Conservation (phyloP, 1,139 yeast species). For the Sugiyamaella xylanicola region DNA sequence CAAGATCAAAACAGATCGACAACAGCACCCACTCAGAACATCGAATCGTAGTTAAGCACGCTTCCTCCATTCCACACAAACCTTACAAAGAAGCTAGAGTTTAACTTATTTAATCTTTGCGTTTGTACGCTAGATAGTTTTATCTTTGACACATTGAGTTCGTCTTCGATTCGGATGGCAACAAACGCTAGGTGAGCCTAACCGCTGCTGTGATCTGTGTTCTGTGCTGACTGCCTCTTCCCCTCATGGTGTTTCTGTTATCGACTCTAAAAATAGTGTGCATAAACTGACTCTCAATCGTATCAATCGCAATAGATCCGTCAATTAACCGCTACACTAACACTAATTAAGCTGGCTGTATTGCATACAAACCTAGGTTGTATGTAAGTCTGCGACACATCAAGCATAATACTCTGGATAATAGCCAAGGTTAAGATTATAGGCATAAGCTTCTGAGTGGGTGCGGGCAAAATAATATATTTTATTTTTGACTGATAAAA, state of each 20-base stretch:
- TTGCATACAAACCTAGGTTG: constrained; percentile 1
- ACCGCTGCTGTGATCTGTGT: too few species aligned
- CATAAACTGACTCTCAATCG: neutral
- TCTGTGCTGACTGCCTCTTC: too few species aligned
- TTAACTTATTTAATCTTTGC: constrained; percentile 3
- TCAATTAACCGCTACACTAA: neutral
- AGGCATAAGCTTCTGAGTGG: constrained; percentile 11
- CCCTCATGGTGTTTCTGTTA: neutral
- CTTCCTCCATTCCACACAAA: constrained; percentile 1
- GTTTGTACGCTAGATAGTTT: neutral
- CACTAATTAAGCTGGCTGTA: neutral
- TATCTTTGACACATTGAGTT: neutral
- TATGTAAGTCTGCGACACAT: neutral
- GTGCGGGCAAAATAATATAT: constrained; percentile 16
- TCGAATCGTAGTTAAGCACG: neutral
- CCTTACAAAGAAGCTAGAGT: constrained; percentile 5
- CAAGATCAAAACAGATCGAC: constrained; percentile 13
- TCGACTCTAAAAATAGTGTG: neutral
- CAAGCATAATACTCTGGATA: neutral
- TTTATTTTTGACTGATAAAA: constrained; percentile 1
- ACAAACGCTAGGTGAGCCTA: too few species aligned
- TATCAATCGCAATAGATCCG: neutral
- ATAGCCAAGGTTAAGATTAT: neutral
- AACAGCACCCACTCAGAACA: neutral
- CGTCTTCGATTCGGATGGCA: too few species aligned